Percentiles rank a stretch among this genome's conserved stretches.
Evolutionary conservation across 2,329 filamentous ascomycete genomes (phyloP).

Genomic region (Bipolaris gigantea): DNA sequence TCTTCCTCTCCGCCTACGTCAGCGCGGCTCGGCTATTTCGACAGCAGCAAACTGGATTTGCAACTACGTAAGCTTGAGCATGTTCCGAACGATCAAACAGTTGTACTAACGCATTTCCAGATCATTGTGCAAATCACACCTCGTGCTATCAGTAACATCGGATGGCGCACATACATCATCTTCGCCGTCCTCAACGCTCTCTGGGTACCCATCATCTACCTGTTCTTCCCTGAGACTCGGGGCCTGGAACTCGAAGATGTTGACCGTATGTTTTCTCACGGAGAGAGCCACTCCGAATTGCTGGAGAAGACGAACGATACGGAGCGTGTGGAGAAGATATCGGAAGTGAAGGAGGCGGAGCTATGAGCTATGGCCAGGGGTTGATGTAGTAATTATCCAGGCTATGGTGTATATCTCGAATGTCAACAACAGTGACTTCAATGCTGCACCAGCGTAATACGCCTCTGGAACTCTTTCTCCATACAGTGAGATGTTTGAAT

Average conservation of each 20-base stretch:
- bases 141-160: constrained; percentile 51
- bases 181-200: constrained; percentile 55
- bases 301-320: background rate
- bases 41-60: constrained; percentile 54
- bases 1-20: constrained; percentile 53
- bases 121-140: constrained; percentile 59
- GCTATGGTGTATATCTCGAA: background rate
- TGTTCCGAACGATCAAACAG: background rate
- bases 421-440: background rate
- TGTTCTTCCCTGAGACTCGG: constrained; percentile 45
- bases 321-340: background rate
- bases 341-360: background rate
- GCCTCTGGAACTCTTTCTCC: background rate
- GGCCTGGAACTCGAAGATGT: constrained; percentile 44
- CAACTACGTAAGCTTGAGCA: constrained; percentile 44
- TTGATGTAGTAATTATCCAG: background rate
- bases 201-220: constrained; percentile 53
- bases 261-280: constrained; percentile 36
- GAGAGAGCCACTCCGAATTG: background rate
- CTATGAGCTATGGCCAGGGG: background rate
- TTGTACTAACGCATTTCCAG: background rate
- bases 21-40: constrained; percentile 55
- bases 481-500: background rate
- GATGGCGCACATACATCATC: constrained; percentile 58
- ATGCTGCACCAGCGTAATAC: background rate